Evolutionary conservation across 352 stramenopile genomes (phyloP), one percentile per base, ranked within the genome.

Genomic region (Globisporangium cederbergense): DNA sequence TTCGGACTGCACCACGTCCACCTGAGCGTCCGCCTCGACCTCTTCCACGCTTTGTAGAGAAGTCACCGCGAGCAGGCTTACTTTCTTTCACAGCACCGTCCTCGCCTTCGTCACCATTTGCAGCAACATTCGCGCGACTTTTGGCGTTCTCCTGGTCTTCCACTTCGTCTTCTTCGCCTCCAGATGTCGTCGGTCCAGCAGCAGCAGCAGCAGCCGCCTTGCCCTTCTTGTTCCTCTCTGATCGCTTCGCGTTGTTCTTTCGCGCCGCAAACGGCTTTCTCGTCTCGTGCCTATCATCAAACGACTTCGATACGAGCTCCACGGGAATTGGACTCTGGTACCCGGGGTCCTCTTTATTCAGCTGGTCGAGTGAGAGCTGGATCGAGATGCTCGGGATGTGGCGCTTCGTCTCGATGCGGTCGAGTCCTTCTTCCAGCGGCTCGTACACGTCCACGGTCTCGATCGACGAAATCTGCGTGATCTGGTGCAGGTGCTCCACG

Each of bases 361-460:
- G 51, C 52, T 72, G 55, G 28, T 93, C 78, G 49, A 93, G 72
- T 32, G 85, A 91, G 36, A 95, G 60, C 54, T 84, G 67, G 60
- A 95, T 91, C 34, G 74, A 82, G 60, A 95, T 94, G 43, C 81
- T 78, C 1, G 87, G 81, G 56, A 94, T 88, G 47, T 86, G 73
- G 42, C 83, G 81, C 59, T 75, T 86, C 18, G 73, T 86, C 73
- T 92, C 80, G 28, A 93, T 86, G 56, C 80, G 75, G 57, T 95
- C 87, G 20, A 95, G 73, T 30, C 87, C 87, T 72, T 95, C 87
- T 60, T 95, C 87, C 30, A 95, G 70, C 34, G 87, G 87, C 66
- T 95, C 87, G 53, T 94, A 95, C 50, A 90, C 79, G 57, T 95
- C 87, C 43, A 89, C 67, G 0, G 82, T 91, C 68, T 94, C 83